Base-by-base conservation (phyloP, 2,329 filamentous ascomycete species). In the Monosporascus sp. region DNA sequence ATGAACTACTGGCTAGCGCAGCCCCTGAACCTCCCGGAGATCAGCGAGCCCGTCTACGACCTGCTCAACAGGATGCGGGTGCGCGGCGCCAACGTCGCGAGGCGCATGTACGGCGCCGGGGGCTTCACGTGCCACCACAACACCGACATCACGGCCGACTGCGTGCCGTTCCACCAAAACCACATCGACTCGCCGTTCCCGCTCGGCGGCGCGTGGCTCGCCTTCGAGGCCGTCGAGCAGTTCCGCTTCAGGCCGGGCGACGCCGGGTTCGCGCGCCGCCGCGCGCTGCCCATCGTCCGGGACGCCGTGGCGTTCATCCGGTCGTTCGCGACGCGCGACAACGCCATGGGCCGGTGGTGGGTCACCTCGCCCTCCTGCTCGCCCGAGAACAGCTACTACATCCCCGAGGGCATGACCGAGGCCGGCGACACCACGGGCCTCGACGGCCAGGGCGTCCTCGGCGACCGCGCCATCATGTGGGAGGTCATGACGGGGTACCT, bases 1-100 rank as follows among this genome's bases (percentile, higher is more conserved):
- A 81, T 81, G 78, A 80, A 80, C 56, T 81, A 80, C 59, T 80
- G 76, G 77, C 69, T 66, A 0, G 73, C 74, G 45, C 43, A 46
- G 43, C 43, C 43, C 5, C 43, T 46, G 11, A 46, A 46, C 43
- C 20, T 46, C 5, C 43, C 22, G 9, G 66, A 72, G 17, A 64
- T 65, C 5, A 59, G 72, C 49, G 48, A 64, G 31, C 54, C 50
- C 3, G 36, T 56, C 1, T 56, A 48, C 48, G 54, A 56, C 48
- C 36, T 56, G 20, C 38, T 56, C n/a, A 19, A 38, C 9, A 31
- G 36, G n/a, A 46, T 49, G 19, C 38, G 44, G 22, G 56, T 6
- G 44, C 66, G 43, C 63, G 74, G 41, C 7, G 57, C 57, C 4
- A 61, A 61, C 2, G 61, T 59, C 2, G 60, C 59, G 56, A 41